Conservation (phyloP, 768 basidiomycete genomes). For the Termitomyces eurrhizus region DNA sequence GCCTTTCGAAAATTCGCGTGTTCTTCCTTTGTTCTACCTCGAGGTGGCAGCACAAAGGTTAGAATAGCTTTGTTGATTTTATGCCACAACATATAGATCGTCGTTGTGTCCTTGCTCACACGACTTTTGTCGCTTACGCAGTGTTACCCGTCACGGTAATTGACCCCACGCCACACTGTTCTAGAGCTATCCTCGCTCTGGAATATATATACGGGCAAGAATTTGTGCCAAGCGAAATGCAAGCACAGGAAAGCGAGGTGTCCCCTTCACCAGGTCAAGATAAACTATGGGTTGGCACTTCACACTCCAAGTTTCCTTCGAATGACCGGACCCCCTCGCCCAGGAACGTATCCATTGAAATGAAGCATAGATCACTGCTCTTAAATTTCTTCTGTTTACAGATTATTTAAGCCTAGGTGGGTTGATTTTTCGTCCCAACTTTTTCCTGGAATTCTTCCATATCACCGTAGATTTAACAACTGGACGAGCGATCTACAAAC, state of each 20-base stretch:
- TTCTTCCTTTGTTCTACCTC: neutral
- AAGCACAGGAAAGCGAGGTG: neutral
- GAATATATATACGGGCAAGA: neutral
- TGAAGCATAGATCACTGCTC: neutral
- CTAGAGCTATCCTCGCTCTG: neutral
- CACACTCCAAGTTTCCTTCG: neutral
- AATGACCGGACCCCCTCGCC: neutral
- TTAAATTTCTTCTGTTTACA: neutral
- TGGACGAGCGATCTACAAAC: neutral
- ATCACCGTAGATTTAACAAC: neutral
- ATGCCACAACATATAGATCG: neutral
- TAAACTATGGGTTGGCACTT: neutral
- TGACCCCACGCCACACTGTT: constrained; percentile 9
- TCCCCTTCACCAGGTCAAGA: neutral
- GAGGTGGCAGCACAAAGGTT: neutral
- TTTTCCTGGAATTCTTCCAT: neutral
- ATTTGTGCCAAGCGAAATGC: neutral
- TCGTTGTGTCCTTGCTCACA: neutral
- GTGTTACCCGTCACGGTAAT: neutral
- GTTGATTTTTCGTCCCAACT: neutral
- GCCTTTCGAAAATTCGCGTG: neutral
- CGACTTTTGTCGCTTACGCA: neutral
- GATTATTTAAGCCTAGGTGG: neutral
- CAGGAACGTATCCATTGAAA: neutral
- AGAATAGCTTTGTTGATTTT: neutral